phyloP scores from a whole-genome alignment of 805 yeast species.

The Wickerhamomyces bovis region DNA sequence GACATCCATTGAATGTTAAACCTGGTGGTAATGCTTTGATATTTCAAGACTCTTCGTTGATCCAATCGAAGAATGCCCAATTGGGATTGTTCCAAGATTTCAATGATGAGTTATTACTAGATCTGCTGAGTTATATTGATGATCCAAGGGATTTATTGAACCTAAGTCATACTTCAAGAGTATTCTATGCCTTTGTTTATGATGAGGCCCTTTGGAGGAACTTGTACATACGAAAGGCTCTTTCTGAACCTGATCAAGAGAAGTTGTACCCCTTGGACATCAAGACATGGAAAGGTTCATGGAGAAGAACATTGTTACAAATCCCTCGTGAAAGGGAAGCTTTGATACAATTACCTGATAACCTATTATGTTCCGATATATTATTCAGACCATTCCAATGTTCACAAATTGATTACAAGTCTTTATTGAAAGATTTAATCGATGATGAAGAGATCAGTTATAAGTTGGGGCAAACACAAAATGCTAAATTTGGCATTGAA shows the following conservation, averaged over 20 bases:
- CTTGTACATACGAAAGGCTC: constrained; percentile 35
- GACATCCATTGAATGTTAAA: constrained; percentile 68
- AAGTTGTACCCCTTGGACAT: constrained; percentile 25
- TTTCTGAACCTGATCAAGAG: constrained; percentile 10
- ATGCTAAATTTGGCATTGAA: constrained; percentile 36
- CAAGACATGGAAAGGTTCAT: constrained; percentile 65
- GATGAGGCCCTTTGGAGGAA: constrained; percentile 82
- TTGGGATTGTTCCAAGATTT: constrained; percentile 50
- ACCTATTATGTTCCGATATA: constrained; percentile 65
- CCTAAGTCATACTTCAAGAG: constrained; percentile 55
- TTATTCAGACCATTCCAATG: constrained; percentile 81
- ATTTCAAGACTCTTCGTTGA: constrained; percentile 16
- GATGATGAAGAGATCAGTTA: constrained; percentile 35
- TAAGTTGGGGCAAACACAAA: constrained; percentile 16
- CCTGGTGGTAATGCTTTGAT: constrained; percentile 68
- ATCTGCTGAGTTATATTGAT: constrained; percentile 43
- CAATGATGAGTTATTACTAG: constrained; percentile 59
- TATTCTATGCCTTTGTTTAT: constrained; percentile 63
- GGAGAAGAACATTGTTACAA: constrained; percentile 60
- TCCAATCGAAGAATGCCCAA: constrained; percentile 21
- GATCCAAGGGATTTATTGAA: constrained; percentile 41
- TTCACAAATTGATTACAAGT: constrained; percentile 57
- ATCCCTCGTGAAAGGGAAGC: constrained; percentile 37
- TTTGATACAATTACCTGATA: constrained; percentile 37
- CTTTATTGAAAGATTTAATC: constrained; percentile 42